A percentile compares a stretch with the other conserved stretches of the same genome.
These are phyloP conservation scores for Nothophoma quercina DNA, from an alignment of 2,329 filamentous ascomycete species.

Conservation along the genomic window DNA sequence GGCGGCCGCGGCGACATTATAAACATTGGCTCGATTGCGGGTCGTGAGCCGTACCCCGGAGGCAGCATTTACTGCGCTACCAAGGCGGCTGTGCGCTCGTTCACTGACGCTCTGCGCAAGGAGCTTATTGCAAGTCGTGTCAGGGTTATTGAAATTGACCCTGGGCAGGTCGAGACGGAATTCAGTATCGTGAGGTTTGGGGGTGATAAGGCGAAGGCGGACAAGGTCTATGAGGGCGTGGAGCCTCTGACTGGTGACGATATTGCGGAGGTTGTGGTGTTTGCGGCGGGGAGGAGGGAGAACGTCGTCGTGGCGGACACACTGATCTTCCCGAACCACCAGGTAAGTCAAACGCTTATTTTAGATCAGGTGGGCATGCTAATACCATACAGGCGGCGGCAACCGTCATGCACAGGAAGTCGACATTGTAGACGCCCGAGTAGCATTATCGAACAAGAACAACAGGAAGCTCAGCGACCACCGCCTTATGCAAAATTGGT, in stretches of 20 bases:
- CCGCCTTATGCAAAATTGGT: too few relatives aligned
- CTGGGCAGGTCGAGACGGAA: slow-evolving; percentile 92
- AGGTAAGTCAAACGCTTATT: slow-evolving; percentile 65
- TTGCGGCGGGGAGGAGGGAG: slow-evolving; percentile 81
- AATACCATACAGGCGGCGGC: slow-evolving; percentile 42
- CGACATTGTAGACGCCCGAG: not conserved
- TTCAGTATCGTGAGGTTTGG: slow-evolving; percentile 89
- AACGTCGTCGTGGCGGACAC: slow-evolving; percentile 92
- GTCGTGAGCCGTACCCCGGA: slow-evolving; percentile 82
- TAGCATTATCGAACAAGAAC: not conserved
- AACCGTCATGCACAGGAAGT: slow-evolving; percentile 47
- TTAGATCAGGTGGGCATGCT: slow-evolving; percentile 10
- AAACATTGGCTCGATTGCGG: slow-evolving; percentile 93
- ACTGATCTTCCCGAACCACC: slow-evolving; percentile 86
- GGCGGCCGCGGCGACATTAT: slow-evolving; percentile 91
- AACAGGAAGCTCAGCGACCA: too few relatives aligned
- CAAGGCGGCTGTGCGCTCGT: slow-evolving; percentile 86
- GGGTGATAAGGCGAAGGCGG: slow-evolving; percentile 87
- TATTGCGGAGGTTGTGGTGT: slow-evolving; percentile 90
- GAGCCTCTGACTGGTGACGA: slow-evolving; percentile 87
- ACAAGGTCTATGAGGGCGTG: slow-evolving; percentile 78
- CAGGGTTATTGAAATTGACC: slow-evolving; percentile 86
- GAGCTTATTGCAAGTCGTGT: slow-evolving; percentile 84
- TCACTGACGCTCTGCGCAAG: slow-evolving; percentile 81
- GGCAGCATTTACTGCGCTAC: slow-evolving; percentile 93